Evolutionary conservation across 1,284 basidiomycete genomes (phyloP), one percentile per base, ranked within the genome.

Genomic region (Ceratobasidium papillatum): DNA sequence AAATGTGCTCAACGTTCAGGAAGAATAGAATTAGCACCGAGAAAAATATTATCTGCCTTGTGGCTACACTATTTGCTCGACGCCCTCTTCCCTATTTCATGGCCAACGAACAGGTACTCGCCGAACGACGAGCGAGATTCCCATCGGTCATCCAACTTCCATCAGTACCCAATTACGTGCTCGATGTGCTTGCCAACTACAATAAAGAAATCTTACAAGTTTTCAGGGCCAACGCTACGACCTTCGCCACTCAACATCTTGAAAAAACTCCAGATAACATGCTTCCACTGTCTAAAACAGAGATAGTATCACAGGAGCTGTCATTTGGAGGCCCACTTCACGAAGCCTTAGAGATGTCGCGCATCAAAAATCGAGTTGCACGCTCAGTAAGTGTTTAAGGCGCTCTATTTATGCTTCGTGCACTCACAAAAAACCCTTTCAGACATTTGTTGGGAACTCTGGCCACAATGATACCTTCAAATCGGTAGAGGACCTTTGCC

Each of bases 11-110:
- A 22, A 43, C 25, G 12, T 74, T 64, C 41, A 83, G 86, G 45
- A 47, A 77, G 7, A 83, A 82, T 62, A 32, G 79, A 14, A 79
- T 83, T 27, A 74, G 81, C 1, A 87, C 88, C 0, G 85, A 87
- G 76, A 81, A 80, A n/a, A 83, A 87, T 11, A 83, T 89, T 54
- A 82, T 91, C 61, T 75, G 86, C 12, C 79, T 91, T 2, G 82
- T 91, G 79, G 84, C 85, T 25, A 87, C 90, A 79, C 83, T 91
- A 1, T 91, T 91, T 75, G 87, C 86, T 2, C 84, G 89, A 32
- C 84, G 85, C 9, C 84, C 87, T 76, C 81, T 91, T 1, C 84
- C 88, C 0, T 78, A 80, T 9, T 82, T 84, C 8, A 87, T 85
- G 68, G 79, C 83, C 8, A 83, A 82, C 17, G 77, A 81, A 17